Base-by-base conservation (phyloP, 2,329 filamentous ascomycete species). In the Sclerotinia nivalis region DNA sequence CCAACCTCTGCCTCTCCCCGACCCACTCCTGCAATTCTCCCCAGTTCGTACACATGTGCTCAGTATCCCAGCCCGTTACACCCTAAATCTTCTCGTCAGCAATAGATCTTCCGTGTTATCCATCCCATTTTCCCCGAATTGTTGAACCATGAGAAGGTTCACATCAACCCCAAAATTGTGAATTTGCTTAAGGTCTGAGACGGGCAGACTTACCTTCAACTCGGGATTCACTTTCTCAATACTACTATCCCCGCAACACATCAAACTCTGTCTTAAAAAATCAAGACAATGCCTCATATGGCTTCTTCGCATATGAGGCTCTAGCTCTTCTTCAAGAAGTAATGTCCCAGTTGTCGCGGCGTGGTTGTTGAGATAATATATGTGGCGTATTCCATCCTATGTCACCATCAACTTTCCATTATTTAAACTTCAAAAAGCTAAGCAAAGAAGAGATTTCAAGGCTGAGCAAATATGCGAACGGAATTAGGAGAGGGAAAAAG, bases 161-260 rank as follows among this genome's bases (percentile, higher is more conserved):
- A 20, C 12, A 7, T 15, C 1, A 37, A 12, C 8, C 4, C 1
- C 4, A 2, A 47, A 12, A 37, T 6, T 1, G 3, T 10, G 10
- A 18, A 1, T n/a, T 1, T 9, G 8, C 7, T 2, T n/a, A 10
- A 49, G 4, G 20, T 6, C 2, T n/a, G 50, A 9, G 4, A 2
- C 22, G 13, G 7, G 10, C 4, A 4, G 20, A 31, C 45, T 18
- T 37, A 62, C 60, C 2, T 62, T 62, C 4, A 62, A 25, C 22
- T 40, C 45, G 1, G 45, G 25, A 20, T 66, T 20, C 10, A 66
- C 69, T 4, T 31, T 60, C 45, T 70, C 69, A 6, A 70, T 54
- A 47, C 37, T 72, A n/a, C 68, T 70, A 47, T 72, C 71, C 4
- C 58, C 71, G 34, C 61, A 34, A 18, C 71, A 72, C 71, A 72